These are phyloP conservation scores for Bacidia rubella DNA, from an alignment of 495 filamentous ascomycete genomes.

Conservation along the genomic window DNA sequence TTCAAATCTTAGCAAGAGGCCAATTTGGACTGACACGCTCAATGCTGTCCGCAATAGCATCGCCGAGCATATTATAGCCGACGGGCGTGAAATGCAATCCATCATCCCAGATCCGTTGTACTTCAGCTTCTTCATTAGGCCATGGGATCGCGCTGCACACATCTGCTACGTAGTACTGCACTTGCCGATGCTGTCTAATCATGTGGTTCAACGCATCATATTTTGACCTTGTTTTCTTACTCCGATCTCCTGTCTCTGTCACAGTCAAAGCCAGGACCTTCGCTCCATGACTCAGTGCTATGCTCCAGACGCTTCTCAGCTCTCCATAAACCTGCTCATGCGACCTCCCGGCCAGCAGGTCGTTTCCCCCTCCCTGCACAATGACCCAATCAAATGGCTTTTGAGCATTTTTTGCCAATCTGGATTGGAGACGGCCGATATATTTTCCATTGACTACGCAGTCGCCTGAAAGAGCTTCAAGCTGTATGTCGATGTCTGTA, in stretches of 20 bases:
- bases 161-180: slow-evolving; percentile 41
- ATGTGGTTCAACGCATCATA: slow-evolving; percentile 37
- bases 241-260: slow-evolving; percentile 33
- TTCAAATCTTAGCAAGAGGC: background rate
- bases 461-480: slow-evolving; percentile 39
- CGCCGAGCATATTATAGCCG: slow-evolving; percentile 47
- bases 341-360: slow-evolving; percentile 28
- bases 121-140: slow-evolving; percentile 27
- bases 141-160: slow-evolving; percentile 38
- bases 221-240: slow-evolving; percentile 4
- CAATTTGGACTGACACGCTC: background rate
- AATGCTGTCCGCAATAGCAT: slow-evolving; percentile 27
- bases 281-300: slow-evolving; percentile 30
- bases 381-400: slow-evolving; percentile 26
- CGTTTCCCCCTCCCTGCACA: slow-evolving; percentile 47
- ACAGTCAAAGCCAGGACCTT: slow-evolving; percentile 49
- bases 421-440: slow-evolving; percentile 28
- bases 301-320: slow-evolving; percentile 33
- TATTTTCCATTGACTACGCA: slow-evolving; percentile 32
- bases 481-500: slow-evolving; percentile 18
- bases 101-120: slow-evolving; percentile 45
- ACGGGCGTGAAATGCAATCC: slow-evolving; percentile 43
- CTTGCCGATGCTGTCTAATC: slow-evolving; percentile 32
- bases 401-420: slow-evolving; percentile 23
- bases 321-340: slow-evolving; percentile 26